These are phyloP conservation scores for Crithidia bombi DNA, from an alignment of 208 protist genomes.

Conservation along the genomic window DNA sequence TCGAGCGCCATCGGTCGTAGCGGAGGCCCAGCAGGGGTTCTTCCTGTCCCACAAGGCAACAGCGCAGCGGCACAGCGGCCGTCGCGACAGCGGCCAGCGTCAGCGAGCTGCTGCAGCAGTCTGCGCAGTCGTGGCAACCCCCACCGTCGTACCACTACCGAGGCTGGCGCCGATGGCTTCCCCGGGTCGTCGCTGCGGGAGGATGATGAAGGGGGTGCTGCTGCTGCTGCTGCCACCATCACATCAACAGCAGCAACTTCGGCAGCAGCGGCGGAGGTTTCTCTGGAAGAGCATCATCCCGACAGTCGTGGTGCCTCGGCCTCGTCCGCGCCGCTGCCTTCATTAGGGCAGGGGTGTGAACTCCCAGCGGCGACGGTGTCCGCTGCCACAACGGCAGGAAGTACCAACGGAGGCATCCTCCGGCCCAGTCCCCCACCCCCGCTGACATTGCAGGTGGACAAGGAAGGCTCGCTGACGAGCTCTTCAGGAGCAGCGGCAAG, in stretches of 20 bases:
- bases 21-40: no score
- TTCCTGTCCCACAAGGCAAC: not conserved
- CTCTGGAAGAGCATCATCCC: no score
- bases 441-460: not conserved
- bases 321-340: no score
- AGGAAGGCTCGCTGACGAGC: slow-evolving; percentile 2
- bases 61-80: not conserved
- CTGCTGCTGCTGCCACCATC: no score
- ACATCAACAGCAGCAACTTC: no score
- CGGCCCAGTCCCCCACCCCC: not conserved
- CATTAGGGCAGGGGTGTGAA: no score
- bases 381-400: not conserved
- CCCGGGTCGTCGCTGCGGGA: not conserved
- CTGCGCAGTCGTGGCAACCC: slow-evolving; percentile 1
- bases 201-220: not conserved
- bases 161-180: not conserved
- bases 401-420: not conserved
- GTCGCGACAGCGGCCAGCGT: not conserved
- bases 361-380: slow-evolving; percentile 3
- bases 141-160: slow-evolving; percentile 10
- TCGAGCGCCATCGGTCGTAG: not conserved
- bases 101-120: slow-evolving; percentile 8
- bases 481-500: slow-evolving; percentile 3
- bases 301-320: no score
- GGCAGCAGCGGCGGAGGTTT: no score